Evolutionary conservation across 106 monocot species (phyloP), one percentile per base, ranked within the genome.

Genomic region (Dendrobium officinale): DNA sequence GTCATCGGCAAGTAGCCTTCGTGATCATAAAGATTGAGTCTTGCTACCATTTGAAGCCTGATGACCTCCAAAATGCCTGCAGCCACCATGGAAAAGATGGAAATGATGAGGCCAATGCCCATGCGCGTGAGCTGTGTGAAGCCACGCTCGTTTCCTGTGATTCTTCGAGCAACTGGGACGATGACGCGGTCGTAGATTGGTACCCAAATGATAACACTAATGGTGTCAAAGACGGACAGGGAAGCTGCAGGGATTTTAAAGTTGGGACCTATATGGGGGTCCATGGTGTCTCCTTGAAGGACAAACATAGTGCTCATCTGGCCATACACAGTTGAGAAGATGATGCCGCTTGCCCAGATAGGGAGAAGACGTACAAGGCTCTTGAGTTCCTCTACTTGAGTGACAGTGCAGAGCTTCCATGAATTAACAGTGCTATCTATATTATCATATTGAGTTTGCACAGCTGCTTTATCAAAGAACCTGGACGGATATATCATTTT

Each of bases 81-180:
- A 40, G 83, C 80, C 67, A 88, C 3, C 88, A 88, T 88, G 24
- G 85, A 19, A 4, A 88, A 81, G 55, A 83, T 81, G 79, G 85
- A 88, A 59, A 88, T 80, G 42, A 80, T 74, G 6, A 88, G 82
- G 59, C 88, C 88, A 22, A 85, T 82, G 55, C 88, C 88, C 80
- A 88, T 88, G 3, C 88, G 84, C 13, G 85, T 88, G n/a, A 88
- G 82, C 45, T 88, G 88, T 10, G 88, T 88, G 85, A 88, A 85
- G 15, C 88, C 88, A 6, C 88, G 82, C 9, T 82, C 82, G 9
- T 77, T 66, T 48, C 88, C 88, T 4, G 88, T 88, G 77, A 77
- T 49, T 18, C 72, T 75, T 18, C 85, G 82, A 2, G 55, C 88
- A 19, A 78, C 5, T 5, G 82, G 82, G 40, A 88, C 82, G 11